Evolutionary conservation across 1,284 basidiomycete genomes (phyloP).

Genomic region (Malassezia globosa): DNA sequence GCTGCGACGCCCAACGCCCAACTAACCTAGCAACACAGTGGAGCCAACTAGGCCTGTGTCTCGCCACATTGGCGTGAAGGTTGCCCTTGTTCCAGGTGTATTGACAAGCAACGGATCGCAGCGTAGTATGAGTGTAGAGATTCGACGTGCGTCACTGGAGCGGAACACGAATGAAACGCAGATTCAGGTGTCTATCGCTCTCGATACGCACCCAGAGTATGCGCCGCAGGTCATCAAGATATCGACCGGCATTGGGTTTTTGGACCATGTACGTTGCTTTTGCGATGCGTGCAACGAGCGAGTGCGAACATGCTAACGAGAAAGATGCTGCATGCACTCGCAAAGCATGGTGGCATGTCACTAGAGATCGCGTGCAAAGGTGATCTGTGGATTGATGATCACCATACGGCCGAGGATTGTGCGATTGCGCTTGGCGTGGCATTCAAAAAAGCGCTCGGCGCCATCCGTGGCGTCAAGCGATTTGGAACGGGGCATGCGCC

Average conservation of each 20-base stretch:
- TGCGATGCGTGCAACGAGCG: too few relatives aligned
- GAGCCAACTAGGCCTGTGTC: too few relatives aligned
- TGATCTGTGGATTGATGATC: slow-evolving; percentile 95
- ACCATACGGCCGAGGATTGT: slow-evolving; percentile 92
- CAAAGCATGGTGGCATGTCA: slow-evolving; percentile 52
- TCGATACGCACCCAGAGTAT: slow-evolving; percentile 65
- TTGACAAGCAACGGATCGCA: too few relatives aligned
- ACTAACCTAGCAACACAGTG: too few relatives aligned
- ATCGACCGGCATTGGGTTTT: slow-evolving; percentile 89
- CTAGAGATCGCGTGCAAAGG: slow-evolving; percentile 81
- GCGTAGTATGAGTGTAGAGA: neutral
- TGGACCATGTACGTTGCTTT: slow-evolving; percentile 85
- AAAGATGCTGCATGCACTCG: slow-evolving; percentile 46
- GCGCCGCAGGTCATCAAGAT: slow-evolving; percentile 68
- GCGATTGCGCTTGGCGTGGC: slow-evolving; percentile 84
- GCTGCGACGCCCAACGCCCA: neutral
- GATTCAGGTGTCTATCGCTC: slow-evolving; percentile 67
- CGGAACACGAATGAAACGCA: slow-evolving; percentile 87
- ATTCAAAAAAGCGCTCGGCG: slow-evolving; percentile 89
- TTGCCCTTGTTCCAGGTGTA: too few relatives aligned
- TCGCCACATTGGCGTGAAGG: too few relatives aligned
- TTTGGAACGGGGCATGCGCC: slow-evolving; percentile 96
- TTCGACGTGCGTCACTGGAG: slow-evolving; percentile 60
- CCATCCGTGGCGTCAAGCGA: slow-evolving; percentile 81
- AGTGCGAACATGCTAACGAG: neutral